A percentile compares a stretch with the other conserved stretches of the same genome.
Evolutionary conservation across 2,329 filamentous ascomycete genomes (phyloP).

Genomic region (Dactylellina leptospora): DNA sequence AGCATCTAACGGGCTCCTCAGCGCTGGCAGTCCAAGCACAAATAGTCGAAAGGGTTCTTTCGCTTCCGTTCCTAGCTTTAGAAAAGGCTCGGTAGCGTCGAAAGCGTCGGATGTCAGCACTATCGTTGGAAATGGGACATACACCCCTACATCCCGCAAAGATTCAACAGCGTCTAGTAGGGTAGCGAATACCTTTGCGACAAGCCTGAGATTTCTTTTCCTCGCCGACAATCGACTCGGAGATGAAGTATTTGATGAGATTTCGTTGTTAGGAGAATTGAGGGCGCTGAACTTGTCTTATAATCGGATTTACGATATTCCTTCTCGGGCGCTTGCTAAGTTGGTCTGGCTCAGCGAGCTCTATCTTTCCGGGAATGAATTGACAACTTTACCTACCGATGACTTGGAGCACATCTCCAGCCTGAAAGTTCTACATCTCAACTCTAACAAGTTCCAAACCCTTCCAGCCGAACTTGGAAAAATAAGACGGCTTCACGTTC

Average conservation of each 20-base stretch:
- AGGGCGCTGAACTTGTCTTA: slow-evolving; percentile 92
- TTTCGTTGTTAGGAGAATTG: slow-evolving; percentile 81
- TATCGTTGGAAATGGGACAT: slow-evolving; percentile 65
- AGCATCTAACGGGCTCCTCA: slow-evolving; percentile 75
- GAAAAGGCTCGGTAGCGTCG: slow-evolving; percentile 70
- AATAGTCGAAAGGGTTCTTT: slow-evolving; percentile 79
- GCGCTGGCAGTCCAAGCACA: slow-evolving; percentile 74
- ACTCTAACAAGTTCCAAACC: slow-evolving; percentile 97
- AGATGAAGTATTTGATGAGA: slow-evolving; percentile 93
- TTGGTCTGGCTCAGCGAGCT: slow-evolving; percentile 92
- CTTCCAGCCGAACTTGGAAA: slow-evolving; percentile 94
- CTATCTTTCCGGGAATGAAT: slow-evolving; percentile 92
- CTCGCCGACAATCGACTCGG: slow-evolving; percentile 93
- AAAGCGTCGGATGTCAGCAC: slow-evolving; percentile 85
- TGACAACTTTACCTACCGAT: slow-evolving; percentile 89
- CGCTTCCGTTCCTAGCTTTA: slow-evolving; percentile 66
- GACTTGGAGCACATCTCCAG: slow-evolving; percentile 90
- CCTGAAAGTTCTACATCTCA: slow-evolving; percentile 90
- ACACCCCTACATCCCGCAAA: slow-evolving; percentile 72
- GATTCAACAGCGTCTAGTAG: slow-evolving; percentile 86
- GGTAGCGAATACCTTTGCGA: slow-evolving; percentile 84
- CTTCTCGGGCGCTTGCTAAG: slow-evolving; percentile 82
- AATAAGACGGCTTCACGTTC: slow-evolving; percentile 86
- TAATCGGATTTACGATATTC: slow-evolving; percentile 92
- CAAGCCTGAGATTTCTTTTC: slow-evolving; percentile 82